Evolutionary conservation across 2,329 filamentous ascomycete genomes (phyloP), one percentile per base, ranked within the genome.

Genomic region (Pyrenophora seminiperda): DNA sequence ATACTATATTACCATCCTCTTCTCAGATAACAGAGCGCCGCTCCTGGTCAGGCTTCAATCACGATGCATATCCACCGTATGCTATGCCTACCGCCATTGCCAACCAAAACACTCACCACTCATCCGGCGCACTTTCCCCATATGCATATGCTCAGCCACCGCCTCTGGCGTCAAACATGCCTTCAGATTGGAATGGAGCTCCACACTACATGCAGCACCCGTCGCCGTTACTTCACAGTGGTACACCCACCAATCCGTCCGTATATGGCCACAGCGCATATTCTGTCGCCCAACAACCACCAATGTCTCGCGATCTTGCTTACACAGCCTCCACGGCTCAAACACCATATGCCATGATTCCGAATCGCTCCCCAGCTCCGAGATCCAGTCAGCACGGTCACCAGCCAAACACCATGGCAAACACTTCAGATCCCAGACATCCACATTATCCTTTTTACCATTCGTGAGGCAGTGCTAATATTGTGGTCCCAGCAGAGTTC

Each of bases 1-100:
- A 62, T 18, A 54, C 56, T 14, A 18, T 63, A 17, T 50, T 63
- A 17, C 37, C 56, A n/a, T 50, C 58, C 13, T 51, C 50, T 5
- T 55, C 58, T 7, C 63, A 59, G 13, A 57, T 60, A 32, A 58
- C 56, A 22, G 57, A 49, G 11, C 56, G 54, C 20, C 49, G 45
- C 10, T 66, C 64, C 2, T 68, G 65, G 63, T 55, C 63, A 17
- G 44, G 42, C 24, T 34, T 59, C 14, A 59, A 65, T 22, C 54
- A 55, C 34, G 55, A 62, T 19, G 38, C 53, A 20, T 60, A 59
- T 36, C 50, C 59, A 19, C 50, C 52, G 14, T 68, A 65, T 48
- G 40, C 41, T 24, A 42, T 50, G 19, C 42, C 50, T 20, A 51
- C 57, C 14, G 32, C 55, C 3, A 37, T 52, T 17, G 41, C 53